Percentiles rank a stretch among this genome's conserved stretches.
Conservation (phyloP, 176 grass and related monocot genomes). For the Carex parvula region DNA sequence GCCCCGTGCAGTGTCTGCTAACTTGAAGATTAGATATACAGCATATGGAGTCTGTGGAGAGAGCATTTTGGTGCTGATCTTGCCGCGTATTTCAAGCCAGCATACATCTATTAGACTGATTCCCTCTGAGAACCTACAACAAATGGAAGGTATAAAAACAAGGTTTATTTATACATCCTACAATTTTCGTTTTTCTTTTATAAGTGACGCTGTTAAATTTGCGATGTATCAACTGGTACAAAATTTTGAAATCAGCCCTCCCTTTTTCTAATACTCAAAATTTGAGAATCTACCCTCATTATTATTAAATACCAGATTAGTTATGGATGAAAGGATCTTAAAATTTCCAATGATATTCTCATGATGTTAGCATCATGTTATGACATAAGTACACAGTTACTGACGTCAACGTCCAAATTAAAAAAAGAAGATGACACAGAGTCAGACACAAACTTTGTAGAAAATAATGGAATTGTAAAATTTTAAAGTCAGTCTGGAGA, state of each 20-base stretch:
- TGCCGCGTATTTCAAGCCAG: conserved; percentile 47
- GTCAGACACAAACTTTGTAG: neutral
- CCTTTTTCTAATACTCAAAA: neutral
- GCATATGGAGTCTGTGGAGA: conserved; percentile 27
- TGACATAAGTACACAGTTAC: neutral
- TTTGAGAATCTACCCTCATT: neutral
- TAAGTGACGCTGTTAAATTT: neutral
- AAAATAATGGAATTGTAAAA: neutral
- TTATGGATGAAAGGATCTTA: neutral
- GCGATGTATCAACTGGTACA: neutral
- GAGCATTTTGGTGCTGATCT: conserved; percentile 29
- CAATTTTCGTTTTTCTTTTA: neutral
- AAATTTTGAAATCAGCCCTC: neutral
- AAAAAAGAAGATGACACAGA: neutral
- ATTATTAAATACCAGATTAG: neutral
- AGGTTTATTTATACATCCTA: neutral
- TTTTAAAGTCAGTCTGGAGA: neutral
- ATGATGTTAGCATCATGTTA: neutral
- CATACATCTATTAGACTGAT: conserved; percentile 29
- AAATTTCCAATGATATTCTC: neutral
- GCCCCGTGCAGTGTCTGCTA: conserved; percentile 17
- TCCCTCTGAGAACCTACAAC: conserved; percentile 30
- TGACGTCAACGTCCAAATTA: neutral
- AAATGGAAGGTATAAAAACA: neutral
- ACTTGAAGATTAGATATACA: conserved; percentile 36